Percentiles rank a stretch among this genome's conserved stretches.
These are phyloP conservation scores for Aaosphaeria arxii DNA, from an alignment of 2,329 filamentous ascomycete species.

Conservation along the genomic window DNA sequence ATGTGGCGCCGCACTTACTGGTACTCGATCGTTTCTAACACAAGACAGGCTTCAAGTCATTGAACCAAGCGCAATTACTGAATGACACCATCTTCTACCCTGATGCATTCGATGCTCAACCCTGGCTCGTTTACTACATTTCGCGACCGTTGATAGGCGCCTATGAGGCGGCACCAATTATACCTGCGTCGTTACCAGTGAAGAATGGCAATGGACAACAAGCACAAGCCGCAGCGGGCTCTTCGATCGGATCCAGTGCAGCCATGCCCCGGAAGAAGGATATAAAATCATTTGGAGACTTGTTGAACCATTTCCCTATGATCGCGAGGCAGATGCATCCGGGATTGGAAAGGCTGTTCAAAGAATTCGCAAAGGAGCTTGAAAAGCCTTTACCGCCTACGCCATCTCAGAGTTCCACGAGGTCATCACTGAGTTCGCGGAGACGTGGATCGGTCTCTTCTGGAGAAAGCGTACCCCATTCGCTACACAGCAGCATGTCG, in stretches of 20 bases:
- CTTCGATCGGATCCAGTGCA: conserved; percentile 21
- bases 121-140: conserved; percentile 97
- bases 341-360: conserved; percentile 83
- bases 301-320: conserved; percentile 89
- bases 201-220: conserved; percentile 7
- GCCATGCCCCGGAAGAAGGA: conserved; percentile 75
- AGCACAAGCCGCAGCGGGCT: conserved; percentile 11
- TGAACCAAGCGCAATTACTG: conserved; percentile 85
- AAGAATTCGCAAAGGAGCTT: conserved; percentile 82
- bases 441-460: conserved; percentile 36
- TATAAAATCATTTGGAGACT: conserved; percentile 83
- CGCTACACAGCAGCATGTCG: conserved; percentile 37
- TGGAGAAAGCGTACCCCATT: conserved; percentile 31
- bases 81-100: conserved; percentile 85
- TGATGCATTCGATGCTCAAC: conserved; percentile 81
- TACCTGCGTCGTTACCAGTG: conserved; percentile 53
- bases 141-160: conserved; percentile 81
- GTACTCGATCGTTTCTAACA: conserved; percentile 9
- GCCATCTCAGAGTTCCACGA: conserved; percentile 45
- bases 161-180: conserved; percentile 72
- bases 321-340: conserved; percentile 95
- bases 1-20: conserved; percentile 7
- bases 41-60: conserved; percentile 74
- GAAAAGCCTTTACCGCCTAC: conserved; percentile 80
- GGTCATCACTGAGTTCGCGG: conserved; percentile 31